Evolutionary conservation across 1,284 basidiomycete species (phyloP), one percentile per base, ranked within the genome.

Genomic region (Austroboletus niveus): DNA sequence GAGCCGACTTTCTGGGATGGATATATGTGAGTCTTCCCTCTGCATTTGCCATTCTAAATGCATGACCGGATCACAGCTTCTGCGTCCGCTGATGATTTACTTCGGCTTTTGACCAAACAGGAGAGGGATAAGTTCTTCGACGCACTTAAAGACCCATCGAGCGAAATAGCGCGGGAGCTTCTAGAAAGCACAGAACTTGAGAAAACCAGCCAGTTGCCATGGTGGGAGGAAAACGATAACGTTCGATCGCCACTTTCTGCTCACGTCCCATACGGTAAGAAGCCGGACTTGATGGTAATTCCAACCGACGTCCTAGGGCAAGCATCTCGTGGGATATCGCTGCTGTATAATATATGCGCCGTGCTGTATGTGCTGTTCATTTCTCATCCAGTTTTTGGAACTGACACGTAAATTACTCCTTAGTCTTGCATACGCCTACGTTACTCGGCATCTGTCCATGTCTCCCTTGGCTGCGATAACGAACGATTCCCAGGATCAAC

Each of bases 341-440:
- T 90, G 15, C 59, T 84, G 8, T 88, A 85, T 58, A 91, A 90
- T 52, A 69, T 86, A 31, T 78, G 75, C 40, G 79, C 81, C 3
- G 66, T 88, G n/a, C 75, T 79, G 89, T 89, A 63, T 51, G 86
- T 73, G 5, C 29, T 11, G 11, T 12, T 47, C 49, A 20, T 45
- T 36, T 14, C 15, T 17, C 30, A 1, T 29, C 12, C 42, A n/a
- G n/a, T n/a, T n/a, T n/a, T n/a, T 35, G 20, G n/a, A 34, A 24
- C 51, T 52, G 36, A 52, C 32, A 17, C 29, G 49, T 35, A 45
- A 5, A 31, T 47, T 47, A 24, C 41, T 40, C 24, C 45, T 30
- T 49, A 89, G 87, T 50, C 71, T 89, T 45, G 77, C 81, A 12
- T 91, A 91, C 60, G 73, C 80, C 3, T 88, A 83, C 59, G 69